These are phyloP conservation scores for Fusarium torreyae DNA, from an alignment of 2,329 filamentous ascomycete species.

Conservation along the genomic window DNA sequence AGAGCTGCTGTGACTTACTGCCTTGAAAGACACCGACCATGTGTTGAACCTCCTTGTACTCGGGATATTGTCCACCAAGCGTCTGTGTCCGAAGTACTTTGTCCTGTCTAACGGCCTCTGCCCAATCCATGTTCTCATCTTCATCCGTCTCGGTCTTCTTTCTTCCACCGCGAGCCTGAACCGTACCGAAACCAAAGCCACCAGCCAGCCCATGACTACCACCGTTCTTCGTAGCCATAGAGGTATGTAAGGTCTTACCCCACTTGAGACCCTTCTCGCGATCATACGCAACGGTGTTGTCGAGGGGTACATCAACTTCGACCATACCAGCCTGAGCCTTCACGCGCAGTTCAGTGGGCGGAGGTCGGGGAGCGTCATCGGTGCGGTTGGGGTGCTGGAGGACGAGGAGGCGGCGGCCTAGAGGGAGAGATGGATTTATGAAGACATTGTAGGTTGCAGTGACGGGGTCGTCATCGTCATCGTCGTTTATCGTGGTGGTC, in stretches of 20 bases:
- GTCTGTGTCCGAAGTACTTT: constrained; percentile 86
- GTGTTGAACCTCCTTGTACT: constrained; percentile 81
- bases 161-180: constrained; percentile 57
- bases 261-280: constrained; percentile 85
- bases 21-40: constrained; percentile 94
- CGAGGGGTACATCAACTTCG: constrained; percentile 91
- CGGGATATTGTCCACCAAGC: constrained; percentile 84
- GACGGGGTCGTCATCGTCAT: constrained; percentile 75
- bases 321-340: constrained; percentile 88
- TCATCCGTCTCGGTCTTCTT: constrained; percentile 61
- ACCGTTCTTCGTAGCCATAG: constrained; percentile 70
- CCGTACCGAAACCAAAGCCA: constrained; percentile 76
- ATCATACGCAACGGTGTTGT: constrained; percentile 83
- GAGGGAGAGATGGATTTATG: constrained; percentile 80
- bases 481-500: constrained; percentile 29
- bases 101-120: constrained; percentile 77
- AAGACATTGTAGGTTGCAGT: constrained; percentile 86
- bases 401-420: constrained; percentile 78
- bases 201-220: constrained; percentile 80
- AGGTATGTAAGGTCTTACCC: constrained; percentile 81
- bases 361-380: constrained; percentile 64
- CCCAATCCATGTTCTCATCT: constrained; percentile 72
- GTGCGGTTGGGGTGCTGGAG: constrained; percentile 90
- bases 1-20: constrained; percentile 66
- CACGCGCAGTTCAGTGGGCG: constrained; percentile 82